Evolutionary conservation across 2,329 filamentous ascomycete genomes (phyloP), one percentile per base, ranked within the genome.

Genomic region (Colletotrichum sp.): DNA sequence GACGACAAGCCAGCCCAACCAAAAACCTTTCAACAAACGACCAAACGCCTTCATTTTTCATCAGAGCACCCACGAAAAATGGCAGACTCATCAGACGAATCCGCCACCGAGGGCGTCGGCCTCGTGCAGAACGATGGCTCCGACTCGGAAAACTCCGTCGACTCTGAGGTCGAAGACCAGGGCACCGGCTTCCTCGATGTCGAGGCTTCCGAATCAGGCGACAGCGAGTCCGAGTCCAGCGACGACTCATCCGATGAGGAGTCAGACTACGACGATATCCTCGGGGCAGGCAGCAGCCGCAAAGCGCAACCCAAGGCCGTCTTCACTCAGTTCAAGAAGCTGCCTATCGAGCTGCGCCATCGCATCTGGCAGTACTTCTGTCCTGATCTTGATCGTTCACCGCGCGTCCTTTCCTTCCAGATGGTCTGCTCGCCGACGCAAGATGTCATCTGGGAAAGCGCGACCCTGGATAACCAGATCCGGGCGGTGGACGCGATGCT

Each of bases 321-420:
- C 13, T 85, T 78, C 49, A 79, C 80, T 1, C 75, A 63, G 49
- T 85, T 85, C 39, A 77, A 76, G 26, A 68, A 70, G 8, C 80
- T 86, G 3, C 84, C 84, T 1, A 79, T 80, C 13, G 84, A 86
- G 75, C 77, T 86, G 18, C 82, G 84, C 66, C 71, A 79, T 26
- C 81, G 77, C 26, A 77, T 86, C 67, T 86, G 84, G 84, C 77
- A 81, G 49, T 66, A 78, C 21, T 83, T 82, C 71, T 85, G 84
- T 49, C 80, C 81, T 0, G 82, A 84, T 39, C 75, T 84, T 5
- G 65, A 67, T n/a, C 59, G 69, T 9, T 63, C 72, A 4, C 78
- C 82, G 10, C 82, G 82, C 32, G 79, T 85, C 0, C 79, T 85
- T 12, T 79, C 82, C 9, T 83, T 83, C 16, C 69, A 57, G 9